Conservation (phyloP, 2,329 filamentous ascomycete genomes). For the Dactylellina haptotyla region DNA sequence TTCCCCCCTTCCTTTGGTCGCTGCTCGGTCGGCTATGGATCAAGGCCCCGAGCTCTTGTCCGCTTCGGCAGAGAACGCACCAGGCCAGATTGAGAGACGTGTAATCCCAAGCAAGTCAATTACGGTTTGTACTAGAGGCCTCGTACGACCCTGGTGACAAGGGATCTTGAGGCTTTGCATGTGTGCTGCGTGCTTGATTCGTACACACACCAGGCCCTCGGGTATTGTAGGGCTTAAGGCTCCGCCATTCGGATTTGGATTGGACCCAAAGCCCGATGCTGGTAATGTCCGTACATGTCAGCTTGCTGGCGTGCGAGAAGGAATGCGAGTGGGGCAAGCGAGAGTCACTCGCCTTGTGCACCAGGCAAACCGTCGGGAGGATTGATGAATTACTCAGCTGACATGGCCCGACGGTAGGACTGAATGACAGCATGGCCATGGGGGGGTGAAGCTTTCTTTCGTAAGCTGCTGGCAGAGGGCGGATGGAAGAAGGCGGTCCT, state of each 20-base stretch:
- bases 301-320: neutral
- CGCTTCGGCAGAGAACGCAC: neutral
- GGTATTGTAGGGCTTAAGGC: neutral
- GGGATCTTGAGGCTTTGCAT: too few relatives aligned
- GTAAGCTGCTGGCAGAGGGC: neutral
- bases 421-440: neutral
- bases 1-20: neutral
- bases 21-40: too few relatives aligned
- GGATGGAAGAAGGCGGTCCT: conserved; percentile 1
- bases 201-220: neutral
- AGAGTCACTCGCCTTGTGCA: neutral
- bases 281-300: neutral
- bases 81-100: neutral
- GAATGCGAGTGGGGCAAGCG: neutral
- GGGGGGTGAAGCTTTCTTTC: neutral
- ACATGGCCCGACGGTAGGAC: neutral
- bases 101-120: too few relatives aligned
- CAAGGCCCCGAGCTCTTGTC: conserved; percentile 11
- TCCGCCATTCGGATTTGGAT: neutral
- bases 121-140: too few relatives aligned
- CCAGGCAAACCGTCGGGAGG: neutral
- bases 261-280: neutral
- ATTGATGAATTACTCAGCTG: conserved; percentile 1
- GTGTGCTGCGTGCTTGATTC: too few relatives aligned
- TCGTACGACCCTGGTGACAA: too few relatives aligned